Evolutionary conservation across 306 rosid genomes (phyloP), one percentile per base, ranked within the genome.

Genomic region (Quercus variabilis): DNA sequence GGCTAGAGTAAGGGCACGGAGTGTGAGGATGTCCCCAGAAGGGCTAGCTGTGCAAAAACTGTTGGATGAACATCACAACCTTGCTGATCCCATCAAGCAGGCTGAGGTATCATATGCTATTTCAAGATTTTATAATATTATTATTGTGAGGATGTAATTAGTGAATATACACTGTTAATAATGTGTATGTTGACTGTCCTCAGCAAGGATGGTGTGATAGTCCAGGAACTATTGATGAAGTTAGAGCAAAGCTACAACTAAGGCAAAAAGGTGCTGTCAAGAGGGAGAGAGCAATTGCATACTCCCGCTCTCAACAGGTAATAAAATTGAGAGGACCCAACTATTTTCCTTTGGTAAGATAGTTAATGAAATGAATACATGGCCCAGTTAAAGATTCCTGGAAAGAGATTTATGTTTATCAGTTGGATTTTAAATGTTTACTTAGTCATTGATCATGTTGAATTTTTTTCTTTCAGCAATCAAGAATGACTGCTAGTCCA

Each of bases 171-270:
- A 57, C 38, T 82, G 75, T 33, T 82, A 55, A 76, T 63, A 41
- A 19, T 21, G 57, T 26, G 57, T 82, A n/a, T 49, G 55, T 11
- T 71, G 54, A 67, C 26, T 72, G 59, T 74, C 82, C 67, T 59
- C 90, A 94, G 98, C 84, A 81, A 78, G 91, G 92, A 49, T 94
- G 98, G 97, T 91, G 97, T 76, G 90, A 86, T 73, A 87, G 86
- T 81, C 94, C 81, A 18, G 92, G 97, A 85, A 87, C 94, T 12
- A 85, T 59, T 25, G 89, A 85, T 68, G 90, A 91, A 77, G 90
- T 92, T 82, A 89, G 85, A 79, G 82, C 65, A 65, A 91, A 92
- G 87, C 85, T 92, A 28, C 91, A 91, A 26, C 83, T 85, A 88
- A 90, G 91, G 82, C 90, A 88, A 81, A 90, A 83, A 86, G 97